Evolutionary conservation across 345 rosid genomes (phyloP).

Genomic region (Reutealis trisperma): DNA sequence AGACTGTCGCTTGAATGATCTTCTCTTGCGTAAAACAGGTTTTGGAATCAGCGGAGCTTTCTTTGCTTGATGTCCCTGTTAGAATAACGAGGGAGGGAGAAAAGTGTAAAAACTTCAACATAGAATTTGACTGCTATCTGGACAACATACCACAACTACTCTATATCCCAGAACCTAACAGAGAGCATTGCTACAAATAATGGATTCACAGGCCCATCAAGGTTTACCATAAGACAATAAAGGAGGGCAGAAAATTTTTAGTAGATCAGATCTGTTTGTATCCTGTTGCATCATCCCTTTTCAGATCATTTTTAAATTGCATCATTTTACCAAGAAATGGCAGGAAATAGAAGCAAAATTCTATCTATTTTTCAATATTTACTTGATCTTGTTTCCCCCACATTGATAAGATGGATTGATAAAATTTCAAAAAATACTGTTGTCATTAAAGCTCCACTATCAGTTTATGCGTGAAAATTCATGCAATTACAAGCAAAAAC

Average conservation of each 20-base stretch:
- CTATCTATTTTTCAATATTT: background rate
- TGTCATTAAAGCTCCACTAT: background rate
- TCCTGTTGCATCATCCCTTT: too few relatives aligned
- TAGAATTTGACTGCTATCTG: too few relatives aligned
- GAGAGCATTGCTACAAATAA: background rate
- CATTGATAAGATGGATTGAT: background rate
- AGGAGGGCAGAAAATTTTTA: too few relatives aligned
- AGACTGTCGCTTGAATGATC: constrained; percentile 74
- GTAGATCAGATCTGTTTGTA: too few relatives aligned
- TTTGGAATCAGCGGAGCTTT: constrained; percentile 59
- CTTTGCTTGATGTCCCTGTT: constrained; percentile 61
- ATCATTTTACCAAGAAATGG: background rate
- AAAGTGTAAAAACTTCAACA: background rate
- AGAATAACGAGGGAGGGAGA: constrained; percentile 1
- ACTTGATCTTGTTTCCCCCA: background rate
- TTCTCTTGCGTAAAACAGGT: constrained; percentile 67
- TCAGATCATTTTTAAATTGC: background rate
- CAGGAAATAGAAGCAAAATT: background rate
- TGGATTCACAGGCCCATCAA: too few relatives aligned
- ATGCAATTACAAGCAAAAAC: background rate
- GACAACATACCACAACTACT: background rate
- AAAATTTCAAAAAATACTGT: background rate
- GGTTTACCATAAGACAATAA: too few relatives aligned
- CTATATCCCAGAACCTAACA: background rate
- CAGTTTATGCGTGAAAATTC: background rate